Conservation (phyloP, 2,329 filamentous ascomycete genomes). For the Proliferodiscus dingleyae region DNA sequence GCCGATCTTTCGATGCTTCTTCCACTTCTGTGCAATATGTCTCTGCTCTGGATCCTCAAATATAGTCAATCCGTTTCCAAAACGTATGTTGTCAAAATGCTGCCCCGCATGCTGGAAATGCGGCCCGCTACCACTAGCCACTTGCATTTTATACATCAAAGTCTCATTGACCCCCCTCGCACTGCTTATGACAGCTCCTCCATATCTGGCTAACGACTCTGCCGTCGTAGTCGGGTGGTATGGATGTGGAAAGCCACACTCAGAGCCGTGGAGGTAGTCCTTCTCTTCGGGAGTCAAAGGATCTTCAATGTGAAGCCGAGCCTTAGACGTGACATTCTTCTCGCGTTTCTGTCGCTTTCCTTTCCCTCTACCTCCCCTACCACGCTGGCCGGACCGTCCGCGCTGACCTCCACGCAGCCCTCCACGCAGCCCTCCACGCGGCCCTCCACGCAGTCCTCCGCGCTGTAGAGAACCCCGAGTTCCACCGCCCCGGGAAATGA, state of each 20-base stretch:
- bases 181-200: constrained; percentile 23
- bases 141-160: constrained; percentile 24
- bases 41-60: constrained; percentile 26
- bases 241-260: constrained; percentile 21
- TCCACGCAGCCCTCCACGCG: constrained; percentile 4
- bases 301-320: constrained; percentile 5
- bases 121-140: constrained; percentile 21
- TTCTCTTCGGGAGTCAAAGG: constrained; percentile 22
- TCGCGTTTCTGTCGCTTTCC: constrained; percentile 4
- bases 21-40: constrained; percentile 9
- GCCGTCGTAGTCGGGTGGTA: constrained; percentile 25
- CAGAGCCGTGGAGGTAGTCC: constrained; percentile 18
- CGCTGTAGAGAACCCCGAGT: neutral
- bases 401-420: constrained; percentile 9
- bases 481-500: neutral
- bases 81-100: constrained; percentile 18
- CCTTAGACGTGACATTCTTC: no score
- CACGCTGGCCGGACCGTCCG: constrained; percentile 8
- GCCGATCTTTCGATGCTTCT: constrained; percentile 7
- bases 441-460: neutral
- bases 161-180: constrained; percentile 21
- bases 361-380: constrained; percentile 30
- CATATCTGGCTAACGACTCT: constrained; percentile 17
- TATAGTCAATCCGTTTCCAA: constrained; percentile 20
- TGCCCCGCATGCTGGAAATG: constrained; percentile 9